Conservation (phyloP, 345 rosid genomes). For the Turnera subulata region DNA sequence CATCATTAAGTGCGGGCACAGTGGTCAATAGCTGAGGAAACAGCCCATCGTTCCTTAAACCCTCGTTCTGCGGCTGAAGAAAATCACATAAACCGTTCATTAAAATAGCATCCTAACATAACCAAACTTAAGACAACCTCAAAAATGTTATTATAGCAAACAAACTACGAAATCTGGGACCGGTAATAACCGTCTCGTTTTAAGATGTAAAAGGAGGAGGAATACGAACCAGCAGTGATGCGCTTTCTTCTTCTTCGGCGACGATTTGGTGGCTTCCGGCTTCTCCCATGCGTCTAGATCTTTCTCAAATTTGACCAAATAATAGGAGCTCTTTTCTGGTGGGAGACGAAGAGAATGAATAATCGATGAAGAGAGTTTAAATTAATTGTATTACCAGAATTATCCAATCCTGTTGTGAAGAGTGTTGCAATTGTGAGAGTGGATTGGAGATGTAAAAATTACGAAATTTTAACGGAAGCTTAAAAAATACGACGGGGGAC, state of each 20-base stretch:
- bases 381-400: too few relatives aligned
- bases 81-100: not conserved
- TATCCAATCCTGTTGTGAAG: too few relatives aligned
- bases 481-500: too few relatives aligned
- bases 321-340: too few relatives aligned
- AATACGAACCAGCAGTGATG: not conserved
- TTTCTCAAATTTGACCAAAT: not conserved
- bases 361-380: too few relatives aligned
- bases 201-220: not conserved
- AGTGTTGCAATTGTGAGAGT: too few relatives aligned
- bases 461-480: too few relatives aligned
- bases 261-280: not conserved
- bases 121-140: not conserved
- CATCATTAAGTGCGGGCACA: constrained; percentile 49
- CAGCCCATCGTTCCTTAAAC: constrained; percentile 15
- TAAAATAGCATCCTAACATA: not conserved
- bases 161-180: too few relatives aligned
- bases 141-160: not conserved
- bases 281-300: not conserved
- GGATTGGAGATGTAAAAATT: too few relatives aligned
- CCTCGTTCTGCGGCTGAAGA: not conserved
- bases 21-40: constrained; percentile 42
- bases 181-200: too few relatives aligned
- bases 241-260: not conserved
- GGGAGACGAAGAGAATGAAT: too few relatives aligned